A percentile compares a stretch with the other conserved stretches of the same genome.
phyloP scores from a whole-genome alignment of 768 basidiomycete species.

The Termitomyces sp. region DNA sequence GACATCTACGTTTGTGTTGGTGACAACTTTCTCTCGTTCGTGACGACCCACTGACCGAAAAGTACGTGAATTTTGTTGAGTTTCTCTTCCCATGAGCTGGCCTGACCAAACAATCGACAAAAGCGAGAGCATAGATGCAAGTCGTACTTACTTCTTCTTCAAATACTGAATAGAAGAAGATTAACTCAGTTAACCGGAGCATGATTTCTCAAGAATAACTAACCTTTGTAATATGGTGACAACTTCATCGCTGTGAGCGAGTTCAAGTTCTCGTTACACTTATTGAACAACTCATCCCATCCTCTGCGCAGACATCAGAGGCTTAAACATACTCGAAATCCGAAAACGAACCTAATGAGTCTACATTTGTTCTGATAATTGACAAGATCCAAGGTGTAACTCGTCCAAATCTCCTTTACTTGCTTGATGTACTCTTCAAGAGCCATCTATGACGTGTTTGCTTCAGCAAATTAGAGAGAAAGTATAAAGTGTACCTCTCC shows the following conservation, averaged over 20 bases:
- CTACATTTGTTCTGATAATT: slow-evolving; percentile 99
- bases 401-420: slow-evolving; percentile 97
- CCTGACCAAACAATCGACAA: slow-evolving; percentile 33
- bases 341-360: slow-evolving; percentile 65
- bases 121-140: background rate
- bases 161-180: slow-evolving; percentile 50
- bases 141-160: slow-evolving; percentile 70
- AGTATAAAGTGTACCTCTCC: slow-evolving; percentile 66
- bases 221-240: slow-evolving; percentile 97
- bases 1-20: slow-evolving; percentile 53
- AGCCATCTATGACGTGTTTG: slow-evolving; percentile 62
- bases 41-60: slow-evolving; percentile 59
- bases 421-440: slow-evolving; percentile 94
- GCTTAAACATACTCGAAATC: background rate
- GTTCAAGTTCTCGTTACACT: slow-evolving; percentile 96
- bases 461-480: slow-evolving; percentile 18
- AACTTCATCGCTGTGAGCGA: slow-evolving; percentile 96
- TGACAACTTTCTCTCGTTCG: slow-evolving; percentile 5
- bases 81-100: slow-evolving; percentile 94
- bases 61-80: slow-evolving; percentile 94
- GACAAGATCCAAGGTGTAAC: slow-evolving; percentile 91
- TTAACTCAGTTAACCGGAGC: background rate
- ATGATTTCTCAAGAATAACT: slow-evolving; percentile 9
- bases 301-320: slow-evolving; percentile 47
- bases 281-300: slow-evolving; percentile 96